A percentile compares a stretch with the other conserved stretches of the same genome.
Conservation (phyloP, 805 yeast genomes). For the Cyberlindnera misumaiensis region DNA sequence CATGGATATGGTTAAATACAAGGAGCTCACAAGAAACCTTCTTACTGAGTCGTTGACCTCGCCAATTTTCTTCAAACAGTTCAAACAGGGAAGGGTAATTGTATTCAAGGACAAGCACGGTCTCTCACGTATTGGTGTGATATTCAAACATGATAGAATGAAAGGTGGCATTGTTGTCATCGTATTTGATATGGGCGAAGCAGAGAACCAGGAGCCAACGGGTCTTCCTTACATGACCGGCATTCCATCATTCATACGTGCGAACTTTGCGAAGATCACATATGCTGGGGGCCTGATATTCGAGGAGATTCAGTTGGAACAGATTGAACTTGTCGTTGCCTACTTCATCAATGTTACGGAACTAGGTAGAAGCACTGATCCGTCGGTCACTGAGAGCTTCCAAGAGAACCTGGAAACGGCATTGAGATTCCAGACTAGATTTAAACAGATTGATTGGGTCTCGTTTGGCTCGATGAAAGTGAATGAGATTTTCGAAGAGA, state of each 20-base stretch:
- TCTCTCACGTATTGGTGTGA: constrained; percentile 42
- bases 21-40: constrained; percentile 36
- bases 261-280: constrained; percentile 19
- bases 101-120: constrained; percentile 46
- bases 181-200: constrained; percentile 38
- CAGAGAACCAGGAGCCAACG: constrained; percentile 24
- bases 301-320: constrained; percentile 33
- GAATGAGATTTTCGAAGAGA: constrained; percentile 32
- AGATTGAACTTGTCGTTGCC: constrained; percentile 37
- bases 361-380: constrained; percentile 20
- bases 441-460: constrained; percentile 39
- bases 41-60: constrained; percentile 41
- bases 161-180: constrained; percentile 28
- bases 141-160: constrained; percentile 33
- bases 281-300: constrained; percentile 28
- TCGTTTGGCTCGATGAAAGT: constrained; percentile 28
- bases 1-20: constrained; percentile 39
- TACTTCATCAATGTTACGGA: neutral
- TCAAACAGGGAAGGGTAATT: constrained; percentile 51
- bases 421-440: constrained; percentile 31
- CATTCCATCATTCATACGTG: constrained; percentile 21
- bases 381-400: constrained; percentile 26
- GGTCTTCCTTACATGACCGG: constrained; percentile 30
- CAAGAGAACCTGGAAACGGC: constrained; percentile 29
- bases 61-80: constrained; percentile 39